phyloP scores from a whole-genome alignment of 176 grass and related monocot genomes.

The Saccharum spontaneum region DNA sequence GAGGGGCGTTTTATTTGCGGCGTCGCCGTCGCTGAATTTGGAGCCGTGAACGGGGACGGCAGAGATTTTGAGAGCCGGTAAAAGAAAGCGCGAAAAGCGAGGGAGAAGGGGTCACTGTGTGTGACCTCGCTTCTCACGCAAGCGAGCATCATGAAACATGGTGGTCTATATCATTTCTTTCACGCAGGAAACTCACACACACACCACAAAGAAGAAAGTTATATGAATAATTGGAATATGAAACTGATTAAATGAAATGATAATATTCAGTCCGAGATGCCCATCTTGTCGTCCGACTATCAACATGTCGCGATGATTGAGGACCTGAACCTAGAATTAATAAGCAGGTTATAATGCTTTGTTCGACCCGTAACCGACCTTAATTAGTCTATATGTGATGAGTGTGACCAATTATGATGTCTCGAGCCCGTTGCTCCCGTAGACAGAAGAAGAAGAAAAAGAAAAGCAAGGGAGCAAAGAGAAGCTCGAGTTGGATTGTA shows the following conservation, averaged over 20 bases:
- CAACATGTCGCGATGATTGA: constrained; percentile 26
- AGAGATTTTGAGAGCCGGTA: background rate
- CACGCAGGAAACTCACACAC: background rate
- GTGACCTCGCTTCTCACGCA: constrained; percentile 49
- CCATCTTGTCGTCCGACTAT: background rate
- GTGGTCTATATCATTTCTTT: background rate
- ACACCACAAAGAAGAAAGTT: background rate
- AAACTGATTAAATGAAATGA: background rate
- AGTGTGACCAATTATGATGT: constrained; percentile 33
- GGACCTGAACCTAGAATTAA: background rate
- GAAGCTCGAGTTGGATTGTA: constrained; percentile 19
- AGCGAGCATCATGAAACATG: constrained; percentile 43
- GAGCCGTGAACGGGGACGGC: constrained; percentile 4
- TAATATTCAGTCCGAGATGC: constrained; percentile 20
- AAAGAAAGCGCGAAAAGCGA: background rate
- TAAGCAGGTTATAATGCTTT: background rate
- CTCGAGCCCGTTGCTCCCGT: constrained; percentile 20
- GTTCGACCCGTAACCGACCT: constrained; percentile 11
- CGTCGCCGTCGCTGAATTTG: constrained; percentile 43
- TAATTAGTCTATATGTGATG: constrained; percentile 13
- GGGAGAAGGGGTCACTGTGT: background rate
- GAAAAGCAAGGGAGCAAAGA: constrained; percentile 1
- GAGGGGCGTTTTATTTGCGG: constrained; percentile 27
- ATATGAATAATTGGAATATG: background rate
- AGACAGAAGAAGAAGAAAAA: background rate